A percentile compares a stretch with the other conserved stretches of the same genome.
These are phyloP conservation scores for Wickerhamomyces hampshirensis DNA, from an alignment of 805 yeast species.

Conservation along the genomic window DNA sequence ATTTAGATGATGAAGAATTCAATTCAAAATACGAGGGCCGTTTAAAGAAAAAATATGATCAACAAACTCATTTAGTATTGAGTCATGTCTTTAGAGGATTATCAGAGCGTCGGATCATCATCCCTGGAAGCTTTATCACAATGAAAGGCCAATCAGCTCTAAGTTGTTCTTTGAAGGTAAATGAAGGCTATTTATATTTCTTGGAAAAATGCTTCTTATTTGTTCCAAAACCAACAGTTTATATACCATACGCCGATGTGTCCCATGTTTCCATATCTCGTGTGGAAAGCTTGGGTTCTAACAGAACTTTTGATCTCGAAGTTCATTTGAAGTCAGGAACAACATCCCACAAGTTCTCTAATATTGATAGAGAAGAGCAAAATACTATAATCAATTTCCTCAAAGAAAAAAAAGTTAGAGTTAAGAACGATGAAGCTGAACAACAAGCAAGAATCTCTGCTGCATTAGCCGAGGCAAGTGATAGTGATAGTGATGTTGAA, in stretches of 20 bases:
- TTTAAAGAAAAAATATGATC: constrained; percentile 70
- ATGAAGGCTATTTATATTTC: constrained; percentile 92
- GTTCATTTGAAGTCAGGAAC: constrained; percentile 61
- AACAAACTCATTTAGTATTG: constrained; percentile 80
- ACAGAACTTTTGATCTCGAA: constrained; percentile 91
- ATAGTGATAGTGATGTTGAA: constrained; percentile 41
- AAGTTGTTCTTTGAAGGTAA: constrained; percentile 88
- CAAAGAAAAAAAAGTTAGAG: constrained; percentile 68
- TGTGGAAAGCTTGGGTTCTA: constrained; percentile 65
- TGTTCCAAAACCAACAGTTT: constrained; percentile 90
- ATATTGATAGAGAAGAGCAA: constrained; percentile 88
- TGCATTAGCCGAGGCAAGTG: constrained; percentile 58
- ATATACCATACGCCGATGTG: constrained; percentile 83
- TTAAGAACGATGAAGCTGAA: constrained; percentile 85
- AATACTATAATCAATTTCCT: constrained; percentile 69
- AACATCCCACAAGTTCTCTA: constrained; percentile 75
- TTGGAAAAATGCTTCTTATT: constrained; percentile 87
- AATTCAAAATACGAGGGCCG: constrained; percentile 70
- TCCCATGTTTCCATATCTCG: constrained; percentile 77
- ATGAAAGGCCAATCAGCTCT: constrained; percentile 80
- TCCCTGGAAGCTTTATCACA: constrained; percentile 79
- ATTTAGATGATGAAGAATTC: constrained; percentile 78
- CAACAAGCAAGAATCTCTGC: constrained; percentile 78
- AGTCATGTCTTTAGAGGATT: constrained; percentile 87
- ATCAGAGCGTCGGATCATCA: constrained; percentile 77